These are phyloP conservation scores for Litchi chinensis DNA, from an alignment of 345 rosid species.

Conservation along the genomic window DNA sequence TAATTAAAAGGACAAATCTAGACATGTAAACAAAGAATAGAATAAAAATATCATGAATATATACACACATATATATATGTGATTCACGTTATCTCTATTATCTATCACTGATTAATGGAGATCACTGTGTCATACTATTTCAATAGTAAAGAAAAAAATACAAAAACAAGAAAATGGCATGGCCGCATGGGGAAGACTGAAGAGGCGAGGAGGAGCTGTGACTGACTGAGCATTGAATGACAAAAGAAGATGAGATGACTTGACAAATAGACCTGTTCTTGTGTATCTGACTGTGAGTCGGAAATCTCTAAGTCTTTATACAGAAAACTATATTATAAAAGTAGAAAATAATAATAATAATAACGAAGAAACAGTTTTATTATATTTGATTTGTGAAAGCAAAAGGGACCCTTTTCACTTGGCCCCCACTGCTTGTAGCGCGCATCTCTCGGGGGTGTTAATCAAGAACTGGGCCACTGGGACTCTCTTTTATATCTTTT, in stretches of 20 bases:
- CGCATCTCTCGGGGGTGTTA: slow-evolving; percentile 47
- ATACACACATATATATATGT: too few relatives aligned
- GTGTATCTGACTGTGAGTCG: slow-evolving; percentile 26
- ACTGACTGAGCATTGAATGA: slow-evolving; percentile 19
- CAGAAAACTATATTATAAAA: not conserved
- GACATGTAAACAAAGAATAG: too few relatives aligned
- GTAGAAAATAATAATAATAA: not conserved
- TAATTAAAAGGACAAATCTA: not conserved
- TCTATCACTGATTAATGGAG: not conserved
- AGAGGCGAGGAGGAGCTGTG: slow-evolving; percentile 24
- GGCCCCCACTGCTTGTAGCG: slow-evolving; percentile 36
- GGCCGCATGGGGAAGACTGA: too few relatives aligned
- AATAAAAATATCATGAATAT: too few relatives aligned
- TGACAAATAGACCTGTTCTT: slow-evolving; percentile 5
- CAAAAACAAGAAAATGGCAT: slow-evolving; percentile 19
- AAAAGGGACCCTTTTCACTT: not conserved
- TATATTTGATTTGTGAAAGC: slow-evolving; percentile 3
- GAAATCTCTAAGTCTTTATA: slow-evolving; percentile 33
- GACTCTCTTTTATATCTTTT: not conserved
- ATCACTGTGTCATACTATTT: not conserved
- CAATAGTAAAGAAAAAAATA: not conserved
- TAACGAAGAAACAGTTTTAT: too few relatives aligned
- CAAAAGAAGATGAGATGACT: slow-evolving; percentile 29
- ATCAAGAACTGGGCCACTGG: slow-evolving; percentile 1
- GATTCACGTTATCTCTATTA: not conserved